Evolutionary conservation across 352 stramenopile species (phyloP).

Genomic region (Pythium monospermum): DNA sequence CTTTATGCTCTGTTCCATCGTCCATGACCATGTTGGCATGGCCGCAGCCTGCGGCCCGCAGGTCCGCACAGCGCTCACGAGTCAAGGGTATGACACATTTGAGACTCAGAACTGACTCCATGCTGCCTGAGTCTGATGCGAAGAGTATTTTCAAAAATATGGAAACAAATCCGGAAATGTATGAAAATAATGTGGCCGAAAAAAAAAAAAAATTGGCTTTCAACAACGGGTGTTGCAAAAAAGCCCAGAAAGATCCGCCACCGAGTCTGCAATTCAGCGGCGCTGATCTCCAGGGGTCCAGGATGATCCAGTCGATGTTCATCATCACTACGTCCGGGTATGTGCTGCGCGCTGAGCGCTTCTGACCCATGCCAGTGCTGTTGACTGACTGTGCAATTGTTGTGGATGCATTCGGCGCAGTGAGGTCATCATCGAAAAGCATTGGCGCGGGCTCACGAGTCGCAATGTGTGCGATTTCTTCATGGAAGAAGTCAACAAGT

Average conservation of each 20-base stretch:
- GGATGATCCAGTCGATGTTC: conserved; percentile 97
- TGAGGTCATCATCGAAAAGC: conserved; percentile 98
- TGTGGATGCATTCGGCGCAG: conserved; percentile 27
- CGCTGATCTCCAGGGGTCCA: not conserved
- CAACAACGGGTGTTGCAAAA: too few species aligned
- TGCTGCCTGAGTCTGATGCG: conserved; percentile 4
- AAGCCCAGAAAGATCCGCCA: conserved; percentile 22
- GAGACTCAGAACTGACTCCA: conserved; percentile 7
- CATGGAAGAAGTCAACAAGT: conserved; percentile 96
- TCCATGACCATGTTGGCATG: too few species aligned
- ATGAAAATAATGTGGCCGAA: too few species aligned
- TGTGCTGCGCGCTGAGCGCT: conserved; percentile 4
- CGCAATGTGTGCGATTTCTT: conserved; percentile 97
- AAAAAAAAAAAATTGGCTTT: too few species aligned
- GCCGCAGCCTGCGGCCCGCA: too few species aligned
- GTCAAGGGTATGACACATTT: too few species aligned
- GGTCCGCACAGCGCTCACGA: too few species aligned
- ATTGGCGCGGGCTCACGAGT: conserved; percentile 94
- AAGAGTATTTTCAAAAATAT: too few species aligned
- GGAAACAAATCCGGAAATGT: too few species aligned
- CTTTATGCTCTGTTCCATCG: too few species aligned
- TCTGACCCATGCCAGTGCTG: not conserved
- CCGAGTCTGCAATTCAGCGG: not conserved
- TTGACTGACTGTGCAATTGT: not conserved
- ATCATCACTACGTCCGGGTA: conserved; percentile 93